These are phyloP conservation scores for Hymenoscyphus scutula DNA, from an alignment of 2,329 filamentous ascomycete species.

Conservation along the genomic window DNA sequence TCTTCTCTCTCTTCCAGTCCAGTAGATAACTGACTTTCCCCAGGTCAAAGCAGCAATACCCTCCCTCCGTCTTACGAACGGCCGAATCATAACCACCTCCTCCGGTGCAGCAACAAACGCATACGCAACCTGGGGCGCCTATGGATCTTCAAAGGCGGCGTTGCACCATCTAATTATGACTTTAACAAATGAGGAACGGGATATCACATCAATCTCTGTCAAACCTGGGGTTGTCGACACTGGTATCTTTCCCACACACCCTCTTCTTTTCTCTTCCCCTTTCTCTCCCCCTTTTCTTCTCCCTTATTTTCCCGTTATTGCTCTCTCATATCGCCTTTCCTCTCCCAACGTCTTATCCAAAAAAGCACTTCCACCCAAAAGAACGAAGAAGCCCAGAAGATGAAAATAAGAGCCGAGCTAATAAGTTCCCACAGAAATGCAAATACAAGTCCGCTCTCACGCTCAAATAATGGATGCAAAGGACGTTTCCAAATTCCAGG, in stretches of 20 bases:
- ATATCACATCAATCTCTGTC: slow-evolving; percentile 70
- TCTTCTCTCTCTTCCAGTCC: neutral
- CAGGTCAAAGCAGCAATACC: slow-evolving; percentile 71
- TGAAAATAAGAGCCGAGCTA: neutral
- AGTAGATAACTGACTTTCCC: neutral
- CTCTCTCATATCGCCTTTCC: no score
- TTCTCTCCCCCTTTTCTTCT: neutral
- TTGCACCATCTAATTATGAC: slow-evolving; percentile 76
- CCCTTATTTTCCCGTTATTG: no score
- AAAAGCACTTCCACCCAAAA: no score
- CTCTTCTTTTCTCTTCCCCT: no score
- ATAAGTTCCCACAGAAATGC: slow-evolving; percentile 64
- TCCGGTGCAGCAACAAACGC: slow-evolving; percentile 69
- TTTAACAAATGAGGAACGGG: slow-evolving; percentile 72
- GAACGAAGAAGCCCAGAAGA: neutral
- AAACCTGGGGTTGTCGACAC: slow-evolving; percentile 83
- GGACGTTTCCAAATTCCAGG: slow-evolving; percentile 63
- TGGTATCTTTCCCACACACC: neutral
- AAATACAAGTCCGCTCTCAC: slow-evolving; percentile 74
- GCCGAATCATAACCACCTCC: slow-evolving; percentile 74
- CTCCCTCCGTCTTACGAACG: slow-evolving; percentile 64
- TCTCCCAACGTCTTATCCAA: no score
- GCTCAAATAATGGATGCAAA: slow-evolving; percentile 55
- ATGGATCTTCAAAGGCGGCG: slow-evolving; percentile 80
- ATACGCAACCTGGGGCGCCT: slow-evolving; percentile 74